Conservation (phyloP, 2,329 filamentous ascomycete species). For the Orbilia blumenaviensis region DNA sequence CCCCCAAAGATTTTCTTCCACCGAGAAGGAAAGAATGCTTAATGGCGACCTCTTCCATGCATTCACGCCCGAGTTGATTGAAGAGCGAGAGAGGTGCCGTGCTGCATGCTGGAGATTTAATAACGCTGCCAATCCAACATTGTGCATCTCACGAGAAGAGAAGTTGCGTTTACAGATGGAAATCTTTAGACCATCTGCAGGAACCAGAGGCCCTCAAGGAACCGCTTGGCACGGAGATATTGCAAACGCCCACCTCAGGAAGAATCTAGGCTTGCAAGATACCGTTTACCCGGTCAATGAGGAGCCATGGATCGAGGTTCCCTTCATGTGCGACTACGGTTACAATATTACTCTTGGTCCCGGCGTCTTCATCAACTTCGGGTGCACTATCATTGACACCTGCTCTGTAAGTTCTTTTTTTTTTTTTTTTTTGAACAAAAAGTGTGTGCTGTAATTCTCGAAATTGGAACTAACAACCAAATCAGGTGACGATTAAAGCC, state of each 20-base stretch:
- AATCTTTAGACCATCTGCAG: constrained; percentile 63
- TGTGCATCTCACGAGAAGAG: constrained; percentile 75
- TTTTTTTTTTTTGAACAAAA: too few relatives aligned
- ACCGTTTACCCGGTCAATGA: constrained; percentile 50
- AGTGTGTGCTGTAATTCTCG: background rate
- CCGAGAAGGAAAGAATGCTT: constrained; percentile 92
- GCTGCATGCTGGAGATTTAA: constrained; percentile 86
- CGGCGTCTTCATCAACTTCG: constrained; percentile 81
- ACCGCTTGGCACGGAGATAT: constrained; percentile 44
- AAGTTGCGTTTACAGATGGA: constrained; percentile 75
- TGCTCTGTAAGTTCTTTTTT: constrained; percentile 66
- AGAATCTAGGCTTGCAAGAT: constrained; percentile 49
- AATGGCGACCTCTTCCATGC: constrained; percentile 80
- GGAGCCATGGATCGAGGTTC: constrained; percentile 72
- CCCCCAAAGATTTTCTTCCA: constrained; percentile 62
- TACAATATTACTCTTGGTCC: constrained; percentile 92
- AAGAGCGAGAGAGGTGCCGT: constrained; percentile 85
- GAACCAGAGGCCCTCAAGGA: constrained; percentile 50
- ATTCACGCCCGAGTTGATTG: constrained; percentile 77
- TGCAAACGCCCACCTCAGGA: constrained; percentile 40
- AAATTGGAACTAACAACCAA: constrained; percentile 35
- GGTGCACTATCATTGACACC: constrained; percentile 88
- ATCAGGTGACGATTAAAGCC: constrained; percentile 59
- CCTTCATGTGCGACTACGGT: constrained; percentile 92
- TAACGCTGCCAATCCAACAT: constrained; percentile 75